A percentile compares a stretch with the other conserved stretches of the same genome.
These are phyloP conservation scores for Lichtheimia hyalospora DNA, from an alignment of 371 early-diverging fungal genomes.

Conservation along the genomic window DNA sequence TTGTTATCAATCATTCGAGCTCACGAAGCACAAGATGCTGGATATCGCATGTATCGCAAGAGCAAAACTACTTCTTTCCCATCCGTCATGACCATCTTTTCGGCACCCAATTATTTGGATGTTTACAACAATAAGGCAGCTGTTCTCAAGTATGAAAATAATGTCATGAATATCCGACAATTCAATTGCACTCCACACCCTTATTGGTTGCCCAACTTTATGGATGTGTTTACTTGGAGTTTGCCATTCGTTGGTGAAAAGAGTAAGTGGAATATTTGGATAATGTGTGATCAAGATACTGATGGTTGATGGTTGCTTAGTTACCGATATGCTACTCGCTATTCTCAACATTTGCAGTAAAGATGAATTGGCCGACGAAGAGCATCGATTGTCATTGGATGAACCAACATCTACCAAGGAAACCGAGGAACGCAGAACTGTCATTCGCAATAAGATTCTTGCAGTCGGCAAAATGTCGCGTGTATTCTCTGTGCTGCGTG, in stretches of 20 bases:
- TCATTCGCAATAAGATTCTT: conserved; percentile 88
- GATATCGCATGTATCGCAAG: conserved; percentile 95
- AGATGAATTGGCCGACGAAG: conserved; percentile 64
- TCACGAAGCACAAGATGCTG: conserved; percentile 98
- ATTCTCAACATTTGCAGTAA: conserved; percentile 91
- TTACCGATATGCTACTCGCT: conserved; percentile 93
- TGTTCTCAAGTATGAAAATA: conserved; percentile 94
- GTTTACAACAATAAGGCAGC: conserved; percentile 98
- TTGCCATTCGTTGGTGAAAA: conserved; percentile 98
- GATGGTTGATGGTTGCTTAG: conserved; percentile 33
- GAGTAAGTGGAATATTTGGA: conserved; percentile 51
- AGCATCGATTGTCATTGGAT: conserved; percentile 24
- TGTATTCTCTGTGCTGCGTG: conserved; percentile 85
- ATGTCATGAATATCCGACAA: conserved; percentile 95
- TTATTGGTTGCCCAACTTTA: conserved; percentile 95
- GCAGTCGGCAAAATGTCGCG: conserved; percentile 92
- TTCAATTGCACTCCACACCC: conserved; percentile 90
- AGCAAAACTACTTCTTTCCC: conserved; percentile 93
- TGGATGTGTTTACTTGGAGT: conserved; percentile 98
- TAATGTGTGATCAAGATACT: background rate
- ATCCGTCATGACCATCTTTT: conserved; percentile 96
- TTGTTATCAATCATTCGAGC: conserved; percentile 94
- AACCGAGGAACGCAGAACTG: conserved; percentile 64
- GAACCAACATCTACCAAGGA: conserved; percentile 29
- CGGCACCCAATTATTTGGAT: conserved; percentile 97